Conservation (phyloP, 352 stramenopile species). For the Phytopythium oedochilum region DNA sequence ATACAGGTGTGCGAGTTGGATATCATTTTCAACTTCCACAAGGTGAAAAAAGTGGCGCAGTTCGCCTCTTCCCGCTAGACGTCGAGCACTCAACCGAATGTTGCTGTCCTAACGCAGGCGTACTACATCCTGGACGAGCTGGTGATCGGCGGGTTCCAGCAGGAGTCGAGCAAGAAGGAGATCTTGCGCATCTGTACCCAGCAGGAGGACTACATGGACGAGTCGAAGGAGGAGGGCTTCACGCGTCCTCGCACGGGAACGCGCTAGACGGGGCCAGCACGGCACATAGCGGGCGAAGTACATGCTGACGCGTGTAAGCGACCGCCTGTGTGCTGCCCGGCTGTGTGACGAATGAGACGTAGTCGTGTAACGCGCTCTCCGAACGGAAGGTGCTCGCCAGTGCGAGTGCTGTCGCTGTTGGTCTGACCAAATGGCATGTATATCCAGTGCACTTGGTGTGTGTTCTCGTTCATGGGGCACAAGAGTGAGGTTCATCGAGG, state of each 20-base stretch:
- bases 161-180: constrained; percentile 94
- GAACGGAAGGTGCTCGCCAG: constrained; percentile 1
- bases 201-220: constrained; percentile 90
- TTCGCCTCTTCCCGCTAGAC: not conserved
- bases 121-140: constrained; percentile 99
- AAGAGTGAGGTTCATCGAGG: too few species aligned
- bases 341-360: too few species aligned
- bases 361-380: not conserved
- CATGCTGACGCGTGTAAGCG: too few species aligned
- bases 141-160: constrained; percentile 97
- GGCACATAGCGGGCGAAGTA: not conserved
- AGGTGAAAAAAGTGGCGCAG: constrained; percentile 34
- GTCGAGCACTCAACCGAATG: not conserved
- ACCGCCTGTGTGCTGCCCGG: too few species aligned
- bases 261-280: constrained; percentile 26
- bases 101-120: constrained; percentile 39
- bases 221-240: constrained; percentile 85
- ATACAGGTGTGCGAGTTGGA: constrained; percentile 89
- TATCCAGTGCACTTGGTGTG: not conserved
- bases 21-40: constrained; percentile 99
- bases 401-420: too few species aligned
- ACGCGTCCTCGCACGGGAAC: constrained; percentile 53
- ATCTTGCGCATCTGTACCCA: constrained; percentile 85
- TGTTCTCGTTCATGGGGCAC: not conserved
- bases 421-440: not conserved